Evolutionary conservation across 371 early-diverging fungal species (phyloP), one percentile per base, ranked within the genome.

Genomic region (Entomophthora muscae): DNA sequence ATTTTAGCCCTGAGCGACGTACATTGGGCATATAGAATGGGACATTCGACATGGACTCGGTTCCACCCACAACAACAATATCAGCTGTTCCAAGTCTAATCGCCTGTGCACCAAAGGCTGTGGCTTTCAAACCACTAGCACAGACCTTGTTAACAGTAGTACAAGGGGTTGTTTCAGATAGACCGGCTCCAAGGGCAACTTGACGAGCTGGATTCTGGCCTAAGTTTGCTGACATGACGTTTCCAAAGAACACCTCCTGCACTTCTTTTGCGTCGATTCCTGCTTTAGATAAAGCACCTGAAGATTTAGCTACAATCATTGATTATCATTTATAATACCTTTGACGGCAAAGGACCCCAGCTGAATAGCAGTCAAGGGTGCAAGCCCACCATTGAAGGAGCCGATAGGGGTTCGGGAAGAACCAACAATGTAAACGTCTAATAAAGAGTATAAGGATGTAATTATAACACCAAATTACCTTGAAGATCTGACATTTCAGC

Each of bases 101-200:
- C 23, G 83, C 74, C 73, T 89, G 89, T 22, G 92, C 86, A 65
- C 82, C 98, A 61, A 98, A 73, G 51, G 81, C 77, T 57, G 92
- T 81, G 51, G 97, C 83, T 77, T 98, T 98, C 88, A 95, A 84
- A 33, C 92, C 95, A 30, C 90, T 89, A 32, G 95, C 98, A 74
- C 99, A 98, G 52, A 96, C 96, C 79, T 98, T 98, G 83, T 96
- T 97, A 66, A 98, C 82, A 30, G 93, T 93, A 31, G 95, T 96
- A 65, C 87, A 82, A 62, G 88, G 75, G 12, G 86, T 83, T 13
- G 77, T 73, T 63, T 83, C 76, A 32, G 83, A 78, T 12, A 81
- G 75, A 28, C 96, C 97, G 42, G 97, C 92, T 53, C 85, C 85
- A 52, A 97, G 72, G 28, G 94, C 90, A 54, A 87, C 97, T 75